A percentile compares a stretch with the other conserved stretches of the same genome.
Evolutionary conservation across 2,329 filamentous ascomycete genomes (phyloP).

Genomic region (Cercospora sp.): DNA sequence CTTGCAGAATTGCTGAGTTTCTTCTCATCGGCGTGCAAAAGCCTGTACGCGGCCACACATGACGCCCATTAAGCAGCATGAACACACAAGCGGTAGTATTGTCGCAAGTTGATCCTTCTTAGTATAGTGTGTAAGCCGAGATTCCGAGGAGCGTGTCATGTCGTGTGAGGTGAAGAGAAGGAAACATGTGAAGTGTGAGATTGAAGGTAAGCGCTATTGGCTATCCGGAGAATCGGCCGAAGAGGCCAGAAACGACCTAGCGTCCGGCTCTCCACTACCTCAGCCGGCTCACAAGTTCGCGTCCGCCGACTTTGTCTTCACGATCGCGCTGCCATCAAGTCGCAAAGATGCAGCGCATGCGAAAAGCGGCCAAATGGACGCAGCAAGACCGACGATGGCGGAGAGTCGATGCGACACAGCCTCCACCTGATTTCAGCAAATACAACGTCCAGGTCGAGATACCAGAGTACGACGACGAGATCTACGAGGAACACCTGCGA

Average conservation of each 20-base stretch:
- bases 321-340: neutral
- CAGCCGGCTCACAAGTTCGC: neutral
- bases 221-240: neutral
- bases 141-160: neutral
- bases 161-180: neutral
- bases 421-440: conserved; percentile 65
- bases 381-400: conserved; percentile 19
- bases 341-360: conserved; percentile 17
- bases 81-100: no score
- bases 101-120: neutral
- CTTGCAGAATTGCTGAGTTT: neutral
- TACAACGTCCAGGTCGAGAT: conserved; percentile 81
- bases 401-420: conserved; percentile 13
- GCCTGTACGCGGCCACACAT: neutral
- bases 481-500: conserved; percentile 75
- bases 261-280: neutral
- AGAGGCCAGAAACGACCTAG: neutral
- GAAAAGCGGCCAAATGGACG: conserved; percentile 26
- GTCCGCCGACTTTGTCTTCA: neutral
- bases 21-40: neutral
- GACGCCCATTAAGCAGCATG: neutral
- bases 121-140: neutral
- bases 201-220: neutral
- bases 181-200: neutral
- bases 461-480: conserved; percentile 80